These are phyloP conservation scores for Backusella morwellensis DNA, from an alignment of 192 early-diverging fungal species.

Conservation along the genomic window DNA sequence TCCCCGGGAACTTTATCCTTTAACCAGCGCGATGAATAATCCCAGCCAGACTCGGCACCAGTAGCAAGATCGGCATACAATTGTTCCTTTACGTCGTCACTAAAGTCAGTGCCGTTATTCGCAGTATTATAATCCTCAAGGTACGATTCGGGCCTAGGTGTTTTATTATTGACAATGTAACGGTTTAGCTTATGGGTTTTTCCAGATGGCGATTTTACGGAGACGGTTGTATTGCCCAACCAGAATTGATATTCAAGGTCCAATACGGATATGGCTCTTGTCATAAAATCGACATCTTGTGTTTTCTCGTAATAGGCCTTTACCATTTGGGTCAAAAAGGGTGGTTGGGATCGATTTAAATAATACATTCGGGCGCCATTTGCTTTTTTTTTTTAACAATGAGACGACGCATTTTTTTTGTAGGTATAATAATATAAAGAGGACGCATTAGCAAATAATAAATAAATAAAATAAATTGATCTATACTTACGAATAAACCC, in stretches of 20 bases:
- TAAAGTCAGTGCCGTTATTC: conserved; percentile 40
- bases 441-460: neutral
- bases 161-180: conserved; percentile 53
- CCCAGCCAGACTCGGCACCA: conserved; percentile 72
- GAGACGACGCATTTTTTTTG: neutral
- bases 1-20: conserved; percentile 21
- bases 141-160: conserved; percentile 68
- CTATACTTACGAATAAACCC: conserved; percentile 63
- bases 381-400: conserved; percentile 33
- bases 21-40: conserved; percentile 65
- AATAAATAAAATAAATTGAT: neutral
- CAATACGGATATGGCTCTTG: conserved; percentile 50
- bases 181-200: conserved; percentile 44
- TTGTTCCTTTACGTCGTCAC: conserved; percentile 10
- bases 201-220: conserved; percentile 27
- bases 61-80: conserved; percentile 66
- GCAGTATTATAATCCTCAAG: conserved; percentile 55
- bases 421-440: no score
- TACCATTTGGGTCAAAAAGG: conserved; percentile 67
- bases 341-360: conserved; percentile 70
- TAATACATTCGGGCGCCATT: conserved; percentile 78
- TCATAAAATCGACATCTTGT: conserved; percentile 43
- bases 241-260: conserved; percentile 63
- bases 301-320: conserved; percentile 53
- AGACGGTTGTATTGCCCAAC: conserved; percentile 49